These are phyloP conservation scores for Salix viminalis DNA, from an alignment of 345 rosid genomes.

Conservation along the genomic window DNA sequence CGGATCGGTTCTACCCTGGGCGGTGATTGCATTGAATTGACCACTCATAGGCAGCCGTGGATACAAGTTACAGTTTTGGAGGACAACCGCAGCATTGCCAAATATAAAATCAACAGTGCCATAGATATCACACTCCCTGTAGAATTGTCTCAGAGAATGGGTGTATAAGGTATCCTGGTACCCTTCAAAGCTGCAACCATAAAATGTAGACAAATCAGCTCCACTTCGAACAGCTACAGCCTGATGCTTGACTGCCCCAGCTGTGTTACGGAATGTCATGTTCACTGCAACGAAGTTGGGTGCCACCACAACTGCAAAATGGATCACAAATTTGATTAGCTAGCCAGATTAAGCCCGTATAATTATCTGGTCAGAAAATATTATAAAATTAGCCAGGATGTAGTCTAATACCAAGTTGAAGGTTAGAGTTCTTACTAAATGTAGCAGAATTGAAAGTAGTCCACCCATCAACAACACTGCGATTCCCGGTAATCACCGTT, in stretches of 20 bases:
- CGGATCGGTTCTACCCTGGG: conserved; percentile 78
- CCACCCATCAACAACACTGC: conserved; percentile 78
- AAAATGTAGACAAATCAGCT: conserved; percentile 72
- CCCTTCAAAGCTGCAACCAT: conserved; percentile 79
- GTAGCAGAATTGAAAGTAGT: conserved; percentile 90
- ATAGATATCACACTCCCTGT: conserved; percentile 77
- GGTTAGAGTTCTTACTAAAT: conserved; percentile 41
- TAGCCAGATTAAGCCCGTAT: neutral
- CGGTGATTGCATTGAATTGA: conserved; percentile 82
- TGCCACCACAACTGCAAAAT: conserved; percentile 59
- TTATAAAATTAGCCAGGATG: neutral
- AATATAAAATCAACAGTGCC: conserved; percentile 92
- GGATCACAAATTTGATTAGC: neutral
- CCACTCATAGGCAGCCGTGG: conserved; percentile 66
- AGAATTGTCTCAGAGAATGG: conserved; percentile 75
- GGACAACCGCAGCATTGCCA: conserved; percentile 81
- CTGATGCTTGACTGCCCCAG: conserved; percentile 78
- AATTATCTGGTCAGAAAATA: neutral
- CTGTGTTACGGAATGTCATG: conserved; percentile 80
- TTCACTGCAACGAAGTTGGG: conserved; percentile 77
- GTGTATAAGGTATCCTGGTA: conserved; percentile 84
- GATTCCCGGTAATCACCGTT: conserved; percentile 78
- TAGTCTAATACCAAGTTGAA: neutral
- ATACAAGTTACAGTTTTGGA: conserved; percentile 69
- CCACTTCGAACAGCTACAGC: conserved; percentile 77